Conservation (phyloP, 192 early-diverging fungal species). For the Coemansia reversa region DNA sequence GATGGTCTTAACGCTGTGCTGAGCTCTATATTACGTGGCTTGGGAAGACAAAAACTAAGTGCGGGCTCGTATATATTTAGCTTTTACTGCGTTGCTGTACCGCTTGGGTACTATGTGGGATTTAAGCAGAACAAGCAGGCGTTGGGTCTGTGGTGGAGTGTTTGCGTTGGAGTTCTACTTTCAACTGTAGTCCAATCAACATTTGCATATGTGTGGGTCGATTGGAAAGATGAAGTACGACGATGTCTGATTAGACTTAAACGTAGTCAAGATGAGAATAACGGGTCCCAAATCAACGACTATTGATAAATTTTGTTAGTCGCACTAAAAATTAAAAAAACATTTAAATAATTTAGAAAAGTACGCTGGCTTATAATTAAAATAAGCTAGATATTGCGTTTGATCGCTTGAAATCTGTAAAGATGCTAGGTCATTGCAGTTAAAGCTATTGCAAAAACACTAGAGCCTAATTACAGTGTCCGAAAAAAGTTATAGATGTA, state of each 20-base stretch:
- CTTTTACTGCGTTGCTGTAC: constrained; percentile 54
- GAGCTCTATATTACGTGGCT: constrained; percentile 57
- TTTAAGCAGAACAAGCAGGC: constrained; percentile 56
- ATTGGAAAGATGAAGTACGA: constrained; percentile 39
- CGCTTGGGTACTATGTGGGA: constrained; percentile 53
- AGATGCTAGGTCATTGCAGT: no score
- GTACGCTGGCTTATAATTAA: no score
- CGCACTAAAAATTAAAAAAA: no score
- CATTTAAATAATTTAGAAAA: no score
- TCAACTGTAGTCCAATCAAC: constrained; percentile 30
- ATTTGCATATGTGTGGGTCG: constrained; percentile 16
- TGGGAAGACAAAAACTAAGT: constrained; percentile 56
- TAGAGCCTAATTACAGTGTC: no score
- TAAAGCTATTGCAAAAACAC: no score
- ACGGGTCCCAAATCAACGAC: no score
- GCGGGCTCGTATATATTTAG: constrained; percentile 50
- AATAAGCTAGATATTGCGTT: no score
- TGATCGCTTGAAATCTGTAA: no score
- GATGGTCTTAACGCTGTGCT: constrained; percentile 60
- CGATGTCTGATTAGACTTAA: constrained; percentile 29
- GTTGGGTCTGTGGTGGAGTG: constrained; percentile 63
- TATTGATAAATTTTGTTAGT: neutral
- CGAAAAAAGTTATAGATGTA: no score
- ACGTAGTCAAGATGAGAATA: constrained; percentile 12
- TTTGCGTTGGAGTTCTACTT: constrained; percentile 50